A percentile compares a stretch with the other conserved stretches of the same genome.
phyloP scores from a whole-genome alignment of 2,329 filamentous ascomycete genomes.

The Alternaria conjuncta region DNA sequence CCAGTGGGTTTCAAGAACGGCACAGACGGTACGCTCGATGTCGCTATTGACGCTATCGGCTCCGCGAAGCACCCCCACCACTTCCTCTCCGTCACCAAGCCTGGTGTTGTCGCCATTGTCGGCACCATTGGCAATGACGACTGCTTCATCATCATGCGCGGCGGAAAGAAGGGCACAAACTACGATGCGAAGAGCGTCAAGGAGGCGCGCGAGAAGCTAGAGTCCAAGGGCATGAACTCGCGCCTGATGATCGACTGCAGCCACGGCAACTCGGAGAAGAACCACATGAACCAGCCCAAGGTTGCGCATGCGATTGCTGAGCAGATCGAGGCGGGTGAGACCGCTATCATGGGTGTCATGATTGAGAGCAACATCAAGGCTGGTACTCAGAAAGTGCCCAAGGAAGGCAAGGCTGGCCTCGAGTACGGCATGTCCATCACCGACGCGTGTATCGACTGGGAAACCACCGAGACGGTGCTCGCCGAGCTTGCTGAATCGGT shows the following conservation, averaged over 20 bases:
- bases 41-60: constrained; percentile 94
- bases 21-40: constrained; percentile 86
- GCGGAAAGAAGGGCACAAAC: constrained; percentile 92
- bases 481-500: constrained; percentile 81
- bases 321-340: constrained; percentile 85
- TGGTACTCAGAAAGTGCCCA: constrained; percentile 89
- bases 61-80: constrained; percentile 91
- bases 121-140: constrained; percentile 95
- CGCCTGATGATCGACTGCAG: constrained; percentile 98
- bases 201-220: constrained; percentile 79
- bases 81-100: constrained; percentile 97
- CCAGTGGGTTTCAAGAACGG: constrained; percentile 99
- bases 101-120: constrained; percentile 91
- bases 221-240: constrained; percentile 73
- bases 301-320: constrained; percentile 81
- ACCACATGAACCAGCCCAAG: constrained; percentile 97
- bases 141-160: constrained; percentile 94
- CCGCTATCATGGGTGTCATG: constrained; percentile 95
- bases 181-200: constrained; percentile 85
- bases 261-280: constrained; percentile 94
- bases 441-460: constrained; percentile 95
- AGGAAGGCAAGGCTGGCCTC: constrained; percentile 81
- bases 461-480: constrained; percentile 82
- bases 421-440: constrained; percentile 97
- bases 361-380: constrained; percentile 98